Percentiles rank a stretch among this genome's conserved stretches.
Conservation (phyloP, 2,329 filamentous ascomycete genomes). For the Endoconidiophora laricicola region DNA sequence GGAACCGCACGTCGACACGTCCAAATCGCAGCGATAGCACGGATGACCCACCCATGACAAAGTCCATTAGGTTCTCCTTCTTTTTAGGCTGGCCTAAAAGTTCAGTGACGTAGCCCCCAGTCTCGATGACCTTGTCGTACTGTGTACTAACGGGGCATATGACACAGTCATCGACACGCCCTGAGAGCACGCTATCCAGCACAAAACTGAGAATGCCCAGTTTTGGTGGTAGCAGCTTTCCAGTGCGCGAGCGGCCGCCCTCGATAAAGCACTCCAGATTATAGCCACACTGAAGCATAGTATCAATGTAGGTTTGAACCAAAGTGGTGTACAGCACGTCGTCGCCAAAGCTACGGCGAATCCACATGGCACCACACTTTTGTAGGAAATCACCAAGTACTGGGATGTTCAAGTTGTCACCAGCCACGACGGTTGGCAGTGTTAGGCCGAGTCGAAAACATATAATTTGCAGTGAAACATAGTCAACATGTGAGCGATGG, state of each 20-base stretch:
- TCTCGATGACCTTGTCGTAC: conserved; percentile 98
- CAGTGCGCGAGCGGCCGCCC: conserved; percentile 79
- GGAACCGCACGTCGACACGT: conserved; percentile 85
- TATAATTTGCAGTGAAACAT: conserved; percentile 85
- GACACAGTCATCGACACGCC: conserved; percentile 74
- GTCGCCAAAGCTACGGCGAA: conserved; percentile 79
- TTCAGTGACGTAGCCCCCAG: conserved; percentile 90
- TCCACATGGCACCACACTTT: conserved; percentile 95
- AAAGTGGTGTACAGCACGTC: conserved; percentile 79
- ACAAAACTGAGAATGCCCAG: conserved; percentile 90
- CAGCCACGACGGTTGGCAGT: conserved; percentile 80
- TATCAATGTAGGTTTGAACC: conserved; percentile 95
- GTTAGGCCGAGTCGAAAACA: conserved; percentile 86
- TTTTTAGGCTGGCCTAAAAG: conserved; percentile 86
- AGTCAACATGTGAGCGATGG: conserved; percentile 90
- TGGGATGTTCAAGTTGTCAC: conserved; percentile 92
- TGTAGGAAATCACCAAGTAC: conserved; percentile 80
- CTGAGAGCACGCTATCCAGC: conserved; percentile 75
- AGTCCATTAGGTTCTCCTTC: conserved; percentile 82
- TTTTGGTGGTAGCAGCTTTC: conserved; percentile 84
- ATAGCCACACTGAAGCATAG: conserved; percentile 71
- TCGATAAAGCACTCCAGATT: conserved; percentile 98
- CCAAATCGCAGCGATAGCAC: conserved; percentile 79
- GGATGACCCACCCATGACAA: conserved; percentile 69
- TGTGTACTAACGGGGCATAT: conserved; percentile 94